Evolutionary conservation across 352 stramenopile genomes (phyloP).

Genomic region (Albugo candida): DNA sequence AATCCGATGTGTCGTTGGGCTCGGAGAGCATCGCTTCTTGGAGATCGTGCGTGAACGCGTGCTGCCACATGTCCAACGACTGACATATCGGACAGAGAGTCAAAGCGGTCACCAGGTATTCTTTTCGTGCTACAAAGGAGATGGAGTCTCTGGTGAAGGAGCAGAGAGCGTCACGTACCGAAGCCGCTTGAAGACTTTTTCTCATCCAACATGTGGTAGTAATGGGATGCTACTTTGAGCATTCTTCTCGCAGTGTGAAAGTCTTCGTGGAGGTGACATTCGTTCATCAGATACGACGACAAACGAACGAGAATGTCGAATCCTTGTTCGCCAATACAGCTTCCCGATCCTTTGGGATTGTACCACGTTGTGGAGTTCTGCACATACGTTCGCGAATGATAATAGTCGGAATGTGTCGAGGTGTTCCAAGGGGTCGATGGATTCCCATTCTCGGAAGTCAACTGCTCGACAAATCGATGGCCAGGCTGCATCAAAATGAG

Average conservation of each 20-base stretch:
- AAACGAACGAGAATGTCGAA: slow-evolving; percentile 42
- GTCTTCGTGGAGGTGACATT: slow-evolving; percentile 56
- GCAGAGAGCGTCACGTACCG: slow-evolving; percentile 16
- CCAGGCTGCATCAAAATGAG: slow-evolving; percentile 74
- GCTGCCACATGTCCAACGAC: slow-evolving; percentile 71
- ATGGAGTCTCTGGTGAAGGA: background rate
- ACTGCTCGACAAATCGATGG: slow-evolving; percentile 23
- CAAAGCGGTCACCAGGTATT: slow-evolving; percentile 51
- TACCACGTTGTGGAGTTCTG: slow-evolving; percentile 19
- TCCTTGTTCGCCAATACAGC: slow-evolving; percentile 44
- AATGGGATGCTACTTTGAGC: slow-evolving; percentile 58
- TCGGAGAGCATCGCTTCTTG: slow-evolving; percentile 26
- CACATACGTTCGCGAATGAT: background rate
- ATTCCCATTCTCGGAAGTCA: slow-evolving; percentile 3
- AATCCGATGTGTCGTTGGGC: slow-evolving; percentile 2
- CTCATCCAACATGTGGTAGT: slow-evolving; percentile 63
- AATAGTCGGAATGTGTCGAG: too few species aligned
- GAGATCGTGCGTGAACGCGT: slow-evolving; percentile 63
- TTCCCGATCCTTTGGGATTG: slow-evolving; percentile 64
- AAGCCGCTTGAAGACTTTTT: slow-evolving; percentile 51
- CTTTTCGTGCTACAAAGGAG: slow-evolving; percentile 36
- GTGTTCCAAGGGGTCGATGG: too few species aligned
- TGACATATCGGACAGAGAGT: slow-evolving; percentile 42
- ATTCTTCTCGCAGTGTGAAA: slow-evolving; percentile 63
- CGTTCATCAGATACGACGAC: slow-evolving; percentile 39